A percentile compares a stretch with the other conserved stretches of the same genome.
Conservation (phyloP, 1,284 basidiomycete species). For the Pholiota adiposa region DNA sequence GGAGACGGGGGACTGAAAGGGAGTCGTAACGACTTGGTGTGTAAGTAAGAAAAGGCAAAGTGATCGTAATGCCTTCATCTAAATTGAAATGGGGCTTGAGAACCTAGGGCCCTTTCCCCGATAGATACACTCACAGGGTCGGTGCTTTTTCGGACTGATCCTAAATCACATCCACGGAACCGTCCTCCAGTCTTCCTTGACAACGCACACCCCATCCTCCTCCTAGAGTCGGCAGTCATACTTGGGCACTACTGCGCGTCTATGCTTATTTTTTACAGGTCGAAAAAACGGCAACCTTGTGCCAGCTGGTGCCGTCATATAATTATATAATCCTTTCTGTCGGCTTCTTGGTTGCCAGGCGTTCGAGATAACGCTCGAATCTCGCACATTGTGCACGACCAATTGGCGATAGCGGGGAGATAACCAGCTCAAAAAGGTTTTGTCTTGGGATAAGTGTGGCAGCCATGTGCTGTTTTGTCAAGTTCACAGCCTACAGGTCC, state of each 20-base stretch:
- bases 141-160: conserved; percentile 10
- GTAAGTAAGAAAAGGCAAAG: conserved; percentile 8
- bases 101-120: conserved; percentile 3
- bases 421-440: background rate
- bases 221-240: background rate
- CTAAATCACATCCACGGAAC: conserved; percentile 6
- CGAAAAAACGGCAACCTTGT: background rate
- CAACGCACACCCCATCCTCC: conserved; percentile 2
- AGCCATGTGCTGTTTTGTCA: conserved; percentile 6
- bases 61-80: conserved; percentile 12
- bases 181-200: conserved; percentile 7
- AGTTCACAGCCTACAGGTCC: background rate
- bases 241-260: background rate
- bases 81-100: conserved; percentile 13
- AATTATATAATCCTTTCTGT: too few relatives aligned
- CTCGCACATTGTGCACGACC: background rate
- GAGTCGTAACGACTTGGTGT: conserved; percentile 5
- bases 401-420: conserved; percentile 5
- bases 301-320: background rate
- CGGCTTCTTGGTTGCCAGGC: background rate
- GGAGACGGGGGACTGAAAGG: conserved; percentile 1
- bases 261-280: background rate
- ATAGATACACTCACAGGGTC: conserved; percentile 8
- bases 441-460: background rate
- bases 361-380: conserved; percentile 3